Evolutionary conservation across 2,329 filamentous ascomycete genomes (phyloP).

Genomic region (Cladosporium austrohemisphaericum): DNA sequence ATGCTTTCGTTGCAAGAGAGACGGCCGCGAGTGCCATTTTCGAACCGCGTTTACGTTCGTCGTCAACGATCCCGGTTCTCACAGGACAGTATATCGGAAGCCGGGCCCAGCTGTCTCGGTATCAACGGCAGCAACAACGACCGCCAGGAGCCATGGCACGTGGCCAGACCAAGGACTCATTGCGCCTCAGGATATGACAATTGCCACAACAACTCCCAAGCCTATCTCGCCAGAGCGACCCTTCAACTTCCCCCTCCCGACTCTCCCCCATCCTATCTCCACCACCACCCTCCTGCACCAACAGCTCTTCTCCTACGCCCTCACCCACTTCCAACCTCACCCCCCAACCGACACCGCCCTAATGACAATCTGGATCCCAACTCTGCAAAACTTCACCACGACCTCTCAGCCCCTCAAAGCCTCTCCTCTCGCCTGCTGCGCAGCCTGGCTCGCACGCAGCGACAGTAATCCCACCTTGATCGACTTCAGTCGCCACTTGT

Average conservation of each 20-base stretch:
- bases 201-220: not conserved
- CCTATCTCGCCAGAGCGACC: not conserved
- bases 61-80: conserved; percentile 8
- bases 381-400: conserved; percentile 4
- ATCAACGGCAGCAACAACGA: not conserved
- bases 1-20: not conserved
- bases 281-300: not conserved
- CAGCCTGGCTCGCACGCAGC: conserved; percentile 4
- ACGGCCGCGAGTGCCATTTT: not conserved
- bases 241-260: not conserved
- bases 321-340: not conserved
- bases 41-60: conserved; percentile 5
- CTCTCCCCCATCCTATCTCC: not conserved
- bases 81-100: not conserved
- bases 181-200: not conserved
- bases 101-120: not conserved
- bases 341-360: not conserved
- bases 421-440: conserved; percentile 6
- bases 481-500: conserved; percentile 5
- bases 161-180: no score
- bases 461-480: not conserved
- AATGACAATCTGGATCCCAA: conserved; percentile 4
- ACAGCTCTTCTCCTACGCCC: conserved; percentile 6
- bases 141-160: no score
- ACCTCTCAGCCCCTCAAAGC: not conserved